phyloP scores from a whole-genome alignment of 352 stramenopile genomes.

The Pythium diclinum region DNA sequence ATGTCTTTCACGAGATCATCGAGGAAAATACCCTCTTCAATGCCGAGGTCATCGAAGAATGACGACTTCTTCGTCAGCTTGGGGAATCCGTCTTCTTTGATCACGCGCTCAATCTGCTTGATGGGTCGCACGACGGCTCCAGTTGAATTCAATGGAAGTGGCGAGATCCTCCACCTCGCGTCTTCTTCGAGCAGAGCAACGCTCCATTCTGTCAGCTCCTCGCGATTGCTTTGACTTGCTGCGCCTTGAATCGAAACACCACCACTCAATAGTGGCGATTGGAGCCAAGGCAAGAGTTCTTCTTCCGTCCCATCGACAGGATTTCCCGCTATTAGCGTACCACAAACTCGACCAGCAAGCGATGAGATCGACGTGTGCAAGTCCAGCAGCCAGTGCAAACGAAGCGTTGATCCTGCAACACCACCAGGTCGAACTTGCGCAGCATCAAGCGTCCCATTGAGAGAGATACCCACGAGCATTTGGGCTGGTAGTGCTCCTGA shows the following conservation, averaged over 20 bases:
- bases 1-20: conserved; percentile 56
- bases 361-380: conserved; percentile 73
- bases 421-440: conserved; percentile 69
- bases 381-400: conserved; percentile 82
- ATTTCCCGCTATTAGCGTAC: conserved; percentile 72
- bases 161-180: conserved; percentile 14
- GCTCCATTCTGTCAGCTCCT: conserved; percentile 28
- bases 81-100: conserved; percentile 11
- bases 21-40: conserved; percentile 53
- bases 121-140: conserved; percentile 1
- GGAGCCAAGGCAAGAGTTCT: conserved; percentile 78
- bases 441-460: conserved; percentile 71
- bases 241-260: conserved; percentile 35
- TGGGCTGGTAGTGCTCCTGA: conserved; percentile 27
- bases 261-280: conserved; percentile 77
- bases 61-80: conserved; percentile 25
- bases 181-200: conserved; percentile 24
- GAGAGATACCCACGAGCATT: conserved; percentile 49
- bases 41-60: conserved; percentile 26
- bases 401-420: conserved; percentile 72
- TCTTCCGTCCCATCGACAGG: conserved; percentile 77
- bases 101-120: conserved; percentile 15
- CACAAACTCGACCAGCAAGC: conserved; percentile 59
- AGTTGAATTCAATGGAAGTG: not conserved
- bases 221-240: conserved; percentile 4